These are phyloP conservation scores for Hydnum rufescens DNA, from an alignment of 768 basidiomycete species.

Conservation along the genomic window DNA sequence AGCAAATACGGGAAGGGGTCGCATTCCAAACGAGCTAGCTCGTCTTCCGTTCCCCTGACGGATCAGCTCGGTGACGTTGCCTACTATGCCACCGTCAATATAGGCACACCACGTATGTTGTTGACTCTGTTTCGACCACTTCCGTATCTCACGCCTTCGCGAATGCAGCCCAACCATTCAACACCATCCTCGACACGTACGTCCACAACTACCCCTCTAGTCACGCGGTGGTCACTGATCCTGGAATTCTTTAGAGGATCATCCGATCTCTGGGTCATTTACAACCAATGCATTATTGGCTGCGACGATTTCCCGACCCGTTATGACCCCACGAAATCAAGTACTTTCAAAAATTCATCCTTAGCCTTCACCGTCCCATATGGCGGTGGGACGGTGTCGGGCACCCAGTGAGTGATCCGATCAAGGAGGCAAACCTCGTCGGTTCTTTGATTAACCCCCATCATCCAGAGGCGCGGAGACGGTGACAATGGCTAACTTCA, in stretches of 20 bases:
- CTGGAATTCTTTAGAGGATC: slow-evolving; percentile 25
- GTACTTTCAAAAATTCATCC: not conserved
- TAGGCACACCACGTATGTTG: slow-evolving; percentile 13
- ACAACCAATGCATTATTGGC: slow-evolving; percentile 9
- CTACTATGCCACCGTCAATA: not conserved
- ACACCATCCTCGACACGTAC: slow-evolving; percentile 83
- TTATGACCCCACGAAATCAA: not conserved
- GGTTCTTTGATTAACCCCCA: not conserved
- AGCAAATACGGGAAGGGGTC: not conserved
- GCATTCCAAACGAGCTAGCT: not conserved
- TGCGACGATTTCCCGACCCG: not conserved
- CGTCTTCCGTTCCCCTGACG: not conserved
- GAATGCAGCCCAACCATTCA: slow-evolving; percentile 59
- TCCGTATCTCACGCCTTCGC: slow-evolving; percentile 48
- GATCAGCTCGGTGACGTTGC: not conserved
- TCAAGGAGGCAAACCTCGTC: no score
- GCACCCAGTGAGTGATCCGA: not conserved
- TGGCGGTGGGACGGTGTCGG: not conserved
- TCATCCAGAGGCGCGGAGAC: slow-evolving; percentile 5
- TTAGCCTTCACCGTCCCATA: not conserved
- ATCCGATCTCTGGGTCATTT: slow-evolving; percentile 68
- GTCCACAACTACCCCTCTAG: slow-evolving; percentile 27
- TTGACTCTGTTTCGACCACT: slow-evolving; percentile 25
- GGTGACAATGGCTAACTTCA: slow-evolving; percentile 7
- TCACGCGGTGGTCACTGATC: not conserved